Evolutionary conservation across 169 alveolate genomes (phyloP).

Genomic region (Cryptosporidium ubiquitum): DNA sequence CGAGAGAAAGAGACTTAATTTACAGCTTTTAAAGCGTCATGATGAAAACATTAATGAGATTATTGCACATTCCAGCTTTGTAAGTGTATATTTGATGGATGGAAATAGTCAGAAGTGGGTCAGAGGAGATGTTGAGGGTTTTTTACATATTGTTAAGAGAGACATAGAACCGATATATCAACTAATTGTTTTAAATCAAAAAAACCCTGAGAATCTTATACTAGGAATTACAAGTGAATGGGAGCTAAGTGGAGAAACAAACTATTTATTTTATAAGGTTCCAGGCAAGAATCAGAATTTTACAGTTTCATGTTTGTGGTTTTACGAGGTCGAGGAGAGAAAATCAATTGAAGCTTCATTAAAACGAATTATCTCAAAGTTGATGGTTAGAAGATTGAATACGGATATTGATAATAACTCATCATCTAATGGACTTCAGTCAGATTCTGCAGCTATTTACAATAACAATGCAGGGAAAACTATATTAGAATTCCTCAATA

Average conservation of each 20-base stretch:
- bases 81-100: conserved; percentile 72
- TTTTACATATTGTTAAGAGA: conserved; percentile 57
- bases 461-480: conserved; percentile 59
- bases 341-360: conserved; percentile 25
- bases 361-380: conserved; percentile 28
- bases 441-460: conserved; percentile 19
- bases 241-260: conserved; percentile 71
- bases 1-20: conserved; percentile 34
- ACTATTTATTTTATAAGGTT: conserved; percentile 45
- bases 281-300: neutral
- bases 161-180: conserved; percentile 50
- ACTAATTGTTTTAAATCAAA: conserved; percentile 59
- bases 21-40: conserved; percentile 65
- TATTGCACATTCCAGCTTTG: conserved; percentile 62
- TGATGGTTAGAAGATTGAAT: neutral
- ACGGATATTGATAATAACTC: neutral
- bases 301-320: conserved; percentile 55
- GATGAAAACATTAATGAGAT: conserved; percentile 49
- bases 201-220: conserved; percentile 66
- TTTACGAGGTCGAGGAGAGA: conserved; percentile 68
- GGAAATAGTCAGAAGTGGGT: conserved; percentile 56
- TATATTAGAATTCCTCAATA: conserved; percentile 43
- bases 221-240: conserved; percentile 46
- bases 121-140: conserved; percentile 73
- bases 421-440: neutral